Percentiles rank a stretch among this genome's conserved stretches.
These are phyloP conservation scores for Aspergillus sclerotiicarbonarius DNA, from an alignment of 495 filamentous ascomycete species.

Conservation along the genomic window DNA sequence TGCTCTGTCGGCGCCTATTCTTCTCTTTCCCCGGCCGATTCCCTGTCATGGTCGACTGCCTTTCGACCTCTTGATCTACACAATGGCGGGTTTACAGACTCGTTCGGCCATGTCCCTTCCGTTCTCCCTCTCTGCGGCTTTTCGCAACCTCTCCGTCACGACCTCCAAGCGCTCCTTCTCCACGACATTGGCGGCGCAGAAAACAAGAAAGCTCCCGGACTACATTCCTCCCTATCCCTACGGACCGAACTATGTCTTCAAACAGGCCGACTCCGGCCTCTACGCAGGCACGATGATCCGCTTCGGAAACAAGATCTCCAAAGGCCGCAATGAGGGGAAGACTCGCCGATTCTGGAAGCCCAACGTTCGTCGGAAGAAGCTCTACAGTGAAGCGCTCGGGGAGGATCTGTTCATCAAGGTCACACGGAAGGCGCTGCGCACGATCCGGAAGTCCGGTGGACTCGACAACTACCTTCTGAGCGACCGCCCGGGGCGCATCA, in stretches of 20 bases:
- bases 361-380: constrained; percentile 75
- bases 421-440: constrained; percentile 73
- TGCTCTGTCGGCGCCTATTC: background rate
- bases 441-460: constrained; percentile 82
- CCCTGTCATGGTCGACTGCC: constrained; percentile 19
- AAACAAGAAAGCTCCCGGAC: constrained; percentile 35
- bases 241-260: constrained; percentile 74
- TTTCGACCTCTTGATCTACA: constrained; percentile 10
- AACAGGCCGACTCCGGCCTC: constrained; percentile 83
- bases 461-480: constrained; percentile 88
- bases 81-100: constrained; percentile 34
- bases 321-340: constrained; percentile 70
- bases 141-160: constrained; percentile 42
- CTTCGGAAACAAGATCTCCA: constrained; percentile 88
- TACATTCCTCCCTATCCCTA: constrained; percentile 77
- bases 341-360: constrained; percentile 83
- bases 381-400: constrained; percentile 67
- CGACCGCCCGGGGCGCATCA: constrained; percentile 66
- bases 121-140: constrained; percentile 40
- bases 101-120: constrained; percentile 33
- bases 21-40: constrained; percentile 1
- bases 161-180: constrained; percentile 44
- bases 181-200: constrained; percentile 36
- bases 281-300: constrained; percentile 76
- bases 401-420: constrained; percentile 69